Base-by-base conservation (phyloP, 192 early-diverging fungal species). In the Coemansia sp. region DNA sequence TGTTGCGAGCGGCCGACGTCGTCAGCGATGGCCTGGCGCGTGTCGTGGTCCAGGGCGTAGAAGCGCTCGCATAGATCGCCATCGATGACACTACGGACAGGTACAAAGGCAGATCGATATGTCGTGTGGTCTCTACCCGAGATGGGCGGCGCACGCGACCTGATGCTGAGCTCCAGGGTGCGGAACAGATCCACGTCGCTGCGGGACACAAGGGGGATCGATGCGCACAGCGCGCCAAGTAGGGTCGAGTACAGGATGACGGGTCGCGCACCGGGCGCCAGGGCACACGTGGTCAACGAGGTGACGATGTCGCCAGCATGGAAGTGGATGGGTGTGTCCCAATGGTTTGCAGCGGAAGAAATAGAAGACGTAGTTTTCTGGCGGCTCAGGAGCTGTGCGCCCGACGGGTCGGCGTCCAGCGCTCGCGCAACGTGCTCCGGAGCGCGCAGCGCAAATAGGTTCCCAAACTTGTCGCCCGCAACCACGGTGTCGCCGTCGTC, bases 391-490 rank as follows among this genome's bases (percentile, higher is more conserved):
- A 7, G 46, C 21, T 13, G 92, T 0, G 48, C 23, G 3, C 93
- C 94, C 5, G 93, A 90, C 6, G 92, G 88, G 68, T 97, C 96
- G 29, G 93, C 90, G 55, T 96, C 95, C 45, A 97, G 75, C 58
- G 91, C 87, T 53, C 88, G 78, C 23, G 84, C 84, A 0, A 87
- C 84, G 7, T 85, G 77, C 25, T 81, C 60, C 2, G 93, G 86
- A 62, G 93, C 71, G 23, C 97, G 86, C 56, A 88, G 66, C 12
- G 93, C 88, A 58, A 89, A 90, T 23, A 99, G 77, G 64, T 96
- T 96, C 33, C 97, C 97, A 88, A 99, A 99, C 76, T 96, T 95
- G 86, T 99, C 97, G 20, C 92, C 96, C 18, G 87, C 91, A 6
- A 87, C 91, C 6, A 96, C 86, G 6, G 97, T 97, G 67, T 97